phyloP scores from a whole-genome alignment of 176 grass and related monocot genomes.

The Pontederia paniculata region DNA sequence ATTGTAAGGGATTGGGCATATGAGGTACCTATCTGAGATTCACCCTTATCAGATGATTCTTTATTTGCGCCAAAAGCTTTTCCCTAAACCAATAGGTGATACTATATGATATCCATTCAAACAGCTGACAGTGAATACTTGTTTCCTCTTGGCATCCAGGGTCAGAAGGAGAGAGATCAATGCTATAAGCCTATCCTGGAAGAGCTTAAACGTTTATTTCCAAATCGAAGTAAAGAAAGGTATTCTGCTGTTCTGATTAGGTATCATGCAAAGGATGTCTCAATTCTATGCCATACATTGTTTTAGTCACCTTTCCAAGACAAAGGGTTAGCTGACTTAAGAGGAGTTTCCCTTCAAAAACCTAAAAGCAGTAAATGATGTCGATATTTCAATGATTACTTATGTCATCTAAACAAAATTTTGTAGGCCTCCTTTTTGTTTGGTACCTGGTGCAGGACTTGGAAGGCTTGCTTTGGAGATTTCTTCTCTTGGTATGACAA shows the following conservation, averaged over 20 bases:
- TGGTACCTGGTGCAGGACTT: constrained; percentile 95
- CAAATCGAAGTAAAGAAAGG: constrained; percentile 49
- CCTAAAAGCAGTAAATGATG: neutral
- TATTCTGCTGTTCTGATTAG: constrained; percentile 13
- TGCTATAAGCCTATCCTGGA: constrained; percentile 92
- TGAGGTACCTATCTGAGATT: constrained; percentile 49
- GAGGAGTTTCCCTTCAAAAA: neutral
- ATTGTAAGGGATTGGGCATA: constrained; percentile 90
- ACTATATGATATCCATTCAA: neutral
- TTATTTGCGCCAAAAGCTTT: neutral
- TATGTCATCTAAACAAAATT: constrained; percentile 24
- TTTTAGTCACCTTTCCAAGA: neutral
- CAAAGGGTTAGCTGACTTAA: too few species aligned
- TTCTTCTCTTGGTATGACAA: constrained; percentile 64
- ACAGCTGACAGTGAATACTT: constrained; percentile 2
- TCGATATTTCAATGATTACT: constrained; percentile 1
- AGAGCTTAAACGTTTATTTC: constrained; percentile 80
- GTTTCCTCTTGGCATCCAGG: constrained; percentile 32
- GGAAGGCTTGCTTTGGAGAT: constrained; percentile 91
- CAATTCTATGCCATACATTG: neutral
- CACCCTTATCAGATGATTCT: neutral
- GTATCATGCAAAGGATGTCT: neutral
- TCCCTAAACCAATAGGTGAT: neutral
- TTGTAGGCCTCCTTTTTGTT: constrained; percentile 69
- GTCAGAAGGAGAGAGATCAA: constrained; percentile 83